phyloP scores from a whole-genome alignment of 257 asterid species.

The Cynanchum wilfordii region DNA sequence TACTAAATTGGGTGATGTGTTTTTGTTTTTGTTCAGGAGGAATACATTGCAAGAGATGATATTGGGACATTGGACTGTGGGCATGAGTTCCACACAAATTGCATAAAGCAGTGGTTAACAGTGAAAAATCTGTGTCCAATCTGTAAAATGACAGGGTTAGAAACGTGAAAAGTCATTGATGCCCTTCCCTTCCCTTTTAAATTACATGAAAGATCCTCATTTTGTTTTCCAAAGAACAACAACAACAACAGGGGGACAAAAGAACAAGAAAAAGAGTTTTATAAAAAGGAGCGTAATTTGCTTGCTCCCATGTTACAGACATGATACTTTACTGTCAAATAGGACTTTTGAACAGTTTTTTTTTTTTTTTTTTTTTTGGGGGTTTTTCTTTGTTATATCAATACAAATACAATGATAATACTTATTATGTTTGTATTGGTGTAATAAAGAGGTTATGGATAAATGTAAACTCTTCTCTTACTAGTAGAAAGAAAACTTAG shows the following conservation, averaged over 20 bases:
- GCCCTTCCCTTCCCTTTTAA: background rate
- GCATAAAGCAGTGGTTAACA: slow-evolving; percentile 80
- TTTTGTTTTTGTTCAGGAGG: slow-evolving; percentile 47
- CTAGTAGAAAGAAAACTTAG: too few species aligned
- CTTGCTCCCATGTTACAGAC: background rate
- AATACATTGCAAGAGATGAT: slow-evolving; percentile 52
- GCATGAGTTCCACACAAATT: slow-evolving; percentile 68
- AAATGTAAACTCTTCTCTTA: too few species aligned
- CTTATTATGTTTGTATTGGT: too few species aligned
- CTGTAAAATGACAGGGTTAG: slow-evolving; percentile 69
- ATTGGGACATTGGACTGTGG: slow-evolving; percentile 68
- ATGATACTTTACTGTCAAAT: background rate
- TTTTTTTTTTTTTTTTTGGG: background rate
- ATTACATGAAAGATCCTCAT: background rate
- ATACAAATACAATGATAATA: too few species aligned
- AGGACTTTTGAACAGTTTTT: background rate
- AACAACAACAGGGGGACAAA: background rate
- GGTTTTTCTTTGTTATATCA: too few species aligned
- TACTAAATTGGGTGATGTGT: background rate
- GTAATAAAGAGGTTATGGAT: too few species aligned
- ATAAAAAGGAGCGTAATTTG: background rate
- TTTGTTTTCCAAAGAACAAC: background rate
- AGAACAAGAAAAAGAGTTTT: background rate
- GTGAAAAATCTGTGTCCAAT: slow-evolving; percentile 84
- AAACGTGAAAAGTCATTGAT: slow-evolving; percentile 21